These are phyloP conservation scores for Suillus subluteus DNA, from an alignment of 768 basidiomycete genomes.

Conservation along the genomic window DNA sequence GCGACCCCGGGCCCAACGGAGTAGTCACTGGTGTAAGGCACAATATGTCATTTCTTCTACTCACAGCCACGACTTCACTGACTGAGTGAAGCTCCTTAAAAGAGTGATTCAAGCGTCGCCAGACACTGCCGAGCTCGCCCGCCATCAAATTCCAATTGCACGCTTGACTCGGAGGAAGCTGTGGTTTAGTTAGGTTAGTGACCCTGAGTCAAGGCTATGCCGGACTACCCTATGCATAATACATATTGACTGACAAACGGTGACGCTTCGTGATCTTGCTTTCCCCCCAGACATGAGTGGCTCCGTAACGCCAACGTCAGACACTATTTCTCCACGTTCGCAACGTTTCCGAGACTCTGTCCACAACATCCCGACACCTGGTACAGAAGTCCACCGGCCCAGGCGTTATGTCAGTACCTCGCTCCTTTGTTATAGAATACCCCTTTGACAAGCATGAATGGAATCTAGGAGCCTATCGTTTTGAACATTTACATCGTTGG, in stretches of 20 bases:
- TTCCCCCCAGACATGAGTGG: too few species aligned
- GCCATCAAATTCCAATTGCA: background rate
- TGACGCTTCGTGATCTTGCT: too few species aligned
- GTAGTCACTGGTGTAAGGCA: background rate
- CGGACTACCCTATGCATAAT: too few species aligned
- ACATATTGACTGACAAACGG: too few species aligned
- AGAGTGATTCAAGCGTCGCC: background rate
- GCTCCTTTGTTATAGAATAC: background rate
- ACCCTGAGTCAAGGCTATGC: too few species aligned
- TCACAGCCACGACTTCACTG: background rate
- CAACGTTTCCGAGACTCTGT: slow-evolving; percentile 48
- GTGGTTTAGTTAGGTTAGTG: too few species aligned
- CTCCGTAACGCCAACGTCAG: too few species aligned
- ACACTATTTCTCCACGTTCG: slow-evolving; percentile 20
- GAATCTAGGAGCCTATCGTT: slow-evolving; percentile 30
- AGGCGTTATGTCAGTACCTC: slow-evolving; percentile 45
- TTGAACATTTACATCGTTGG: slow-evolving; percentile 44
- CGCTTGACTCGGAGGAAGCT: background rate
- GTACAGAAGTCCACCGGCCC: slow-evolving; percentile 34
- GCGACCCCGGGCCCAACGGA: background rate
- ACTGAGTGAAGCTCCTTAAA: background rate
- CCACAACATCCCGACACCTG: slow-evolving; percentile 53
- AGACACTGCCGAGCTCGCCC: background rate
- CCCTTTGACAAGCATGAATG: background rate
- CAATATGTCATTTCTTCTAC: background rate